Evolutionary conservation across 768 basidiomycete species (phyloP).

Genomic region (Leccinellum luteum): DNA sequence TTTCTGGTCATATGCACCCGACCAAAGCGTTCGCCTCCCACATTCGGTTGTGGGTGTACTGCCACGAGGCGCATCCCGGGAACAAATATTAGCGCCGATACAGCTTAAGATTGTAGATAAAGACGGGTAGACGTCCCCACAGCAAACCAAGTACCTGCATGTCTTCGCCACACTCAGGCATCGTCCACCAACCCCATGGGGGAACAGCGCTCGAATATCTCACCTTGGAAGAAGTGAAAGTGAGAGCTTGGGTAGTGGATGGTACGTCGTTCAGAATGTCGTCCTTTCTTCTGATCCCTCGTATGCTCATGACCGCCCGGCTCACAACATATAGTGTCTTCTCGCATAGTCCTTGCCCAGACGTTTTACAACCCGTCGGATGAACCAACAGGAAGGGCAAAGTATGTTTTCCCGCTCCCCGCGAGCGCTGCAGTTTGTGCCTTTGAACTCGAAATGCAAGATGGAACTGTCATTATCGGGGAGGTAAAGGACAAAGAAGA

Average conservation of each 20-base stretch:
- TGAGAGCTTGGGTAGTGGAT: conserved; percentile 43
- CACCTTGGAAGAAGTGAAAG: conserved; percentile 40
- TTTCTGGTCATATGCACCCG: conserved; percentile 1
- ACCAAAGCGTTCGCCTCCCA: not conserved
- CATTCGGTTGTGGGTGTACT: conserved; percentile 2
- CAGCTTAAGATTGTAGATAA: conserved; percentile 15
- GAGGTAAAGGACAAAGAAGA: conserved; percentile 46
- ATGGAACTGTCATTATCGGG: conserved; percentile 44
- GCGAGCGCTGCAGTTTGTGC: conserved; percentile 52
- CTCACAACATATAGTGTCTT: conserved; percentile 36
- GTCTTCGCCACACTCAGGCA: conserved; percentile 24
- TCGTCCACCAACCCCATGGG: conserved; percentile 31
- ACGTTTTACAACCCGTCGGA: conserved; percentile 39
- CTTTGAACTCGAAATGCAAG: conserved; percentile 47
- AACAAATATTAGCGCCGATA: not conserved
- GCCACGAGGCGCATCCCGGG: not conserved
- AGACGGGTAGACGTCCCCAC: not conserved
- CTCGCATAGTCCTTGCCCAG: conserved; percentile 41
- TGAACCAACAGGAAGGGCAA: conserved; percentile 40
- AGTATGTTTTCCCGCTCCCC: conserved; percentile 61
- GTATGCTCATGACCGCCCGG: not conserved
- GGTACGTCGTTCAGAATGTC: conserved; percentile 28
- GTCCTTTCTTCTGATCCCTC: not conserved
- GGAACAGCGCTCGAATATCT: conserved; percentile 30
- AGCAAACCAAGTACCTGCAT: conserved; percentile 14